Base-by-base conservation (phyloP, 2,329 filamentous ascomycete species). In the Trichoderma lentiforme region DNA sequence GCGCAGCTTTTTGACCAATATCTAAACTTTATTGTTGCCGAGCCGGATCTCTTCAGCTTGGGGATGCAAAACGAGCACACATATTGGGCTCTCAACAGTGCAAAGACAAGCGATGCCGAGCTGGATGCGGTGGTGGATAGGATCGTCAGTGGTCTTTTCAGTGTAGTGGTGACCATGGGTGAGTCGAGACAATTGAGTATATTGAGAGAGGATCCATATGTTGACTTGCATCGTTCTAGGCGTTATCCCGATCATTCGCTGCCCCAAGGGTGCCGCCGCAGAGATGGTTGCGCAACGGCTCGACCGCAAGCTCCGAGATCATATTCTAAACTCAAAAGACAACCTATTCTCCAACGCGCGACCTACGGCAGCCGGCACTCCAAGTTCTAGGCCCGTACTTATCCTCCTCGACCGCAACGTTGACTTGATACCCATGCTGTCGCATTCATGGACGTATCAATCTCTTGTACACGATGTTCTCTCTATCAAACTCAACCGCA, bases 161-260 rank as follows among this genome's bases (percentile, higher is more conserved):
- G 95, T 74, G 96, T 99, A 63, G 92, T 96, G 73, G 96, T 97
- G n/a, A 99, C 96, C 6, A 97, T 98, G 94, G 95, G 94, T 92
- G 86, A 72, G 86, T 75, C 26, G 6, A 14, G 3, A 2, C 7
- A 21, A 15, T 62, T 12, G 15, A n/a, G 6, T 3, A 9, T 3
- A 6, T 14, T 1, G 8, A 12, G 24, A 53, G n/a, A 15, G 21
- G 7, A 43, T 43, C n/a, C 57, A 7, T 24, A 7, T n/a, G 6
- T 28, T 61, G 65, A 51, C 72, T 73, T 21, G 73, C 28, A 9
- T 24, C 7, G 3, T 34, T 18, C 15, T 75, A 94, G 92, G 92
- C 73, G 91, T 95, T 3, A 97, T 99, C 76, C 96, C 96, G 7
- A 94, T 99, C 76, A 98, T 99, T 78, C 88, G 96, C 75, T 98